Evolutionary conservation across 1,139 yeast genomes (phyloP).

Genomic region (Lodderomyces oxycetoniae): DNA sequence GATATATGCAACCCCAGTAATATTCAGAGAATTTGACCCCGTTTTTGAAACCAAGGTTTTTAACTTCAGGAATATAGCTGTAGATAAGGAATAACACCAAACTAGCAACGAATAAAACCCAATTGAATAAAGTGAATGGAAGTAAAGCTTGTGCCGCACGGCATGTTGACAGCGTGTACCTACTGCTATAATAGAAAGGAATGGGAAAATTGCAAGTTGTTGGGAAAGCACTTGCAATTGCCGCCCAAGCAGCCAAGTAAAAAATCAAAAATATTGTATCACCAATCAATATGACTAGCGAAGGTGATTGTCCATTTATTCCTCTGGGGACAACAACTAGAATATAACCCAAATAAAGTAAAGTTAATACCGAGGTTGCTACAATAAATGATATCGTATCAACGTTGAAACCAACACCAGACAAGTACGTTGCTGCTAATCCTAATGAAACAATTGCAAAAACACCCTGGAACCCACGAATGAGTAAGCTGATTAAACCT

Average conservation of each 20-base stretch:
- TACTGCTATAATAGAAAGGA: neutral
- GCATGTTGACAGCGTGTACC: slow-evolving; percentile 16
- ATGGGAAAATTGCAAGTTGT: slow-evolving; percentile 14
- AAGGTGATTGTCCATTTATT: slow-evolving; percentile 12
- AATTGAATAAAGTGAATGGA: slow-evolving; percentile 27
- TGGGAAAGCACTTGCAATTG: slow-evolving; percentile 24
- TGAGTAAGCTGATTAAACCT: slow-evolving; percentile 4
- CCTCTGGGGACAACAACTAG: slow-evolving; percentile 13
- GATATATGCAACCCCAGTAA: slow-evolving; percentile 12
- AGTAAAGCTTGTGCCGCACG: slow-evolving; percentile 24
- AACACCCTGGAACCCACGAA: slow-evolving; percentile 19
- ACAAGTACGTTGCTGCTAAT: slow-evolving; percentile 23
- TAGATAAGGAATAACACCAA: slow-evolving; percentile 20
- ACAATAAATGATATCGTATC: slow-evolving; percentile 19
- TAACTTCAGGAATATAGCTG: slow-evolving; percentile 21
- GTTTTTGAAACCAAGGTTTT: slow-evolving; percentile 7
- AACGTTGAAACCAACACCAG: slow-evolving; percentile 7
- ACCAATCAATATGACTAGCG: slow-evolving; percentile 16
- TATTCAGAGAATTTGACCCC: slow-evolving; percentile 6
- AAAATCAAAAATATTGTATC: slow-evolving; percentile 23
- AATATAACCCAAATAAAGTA: slow-evolving; percentile 23
- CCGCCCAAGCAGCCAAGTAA: slow-evolving; percentile 25
- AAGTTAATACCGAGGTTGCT: slow-evolving; percentile 20
- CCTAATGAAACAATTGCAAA: slow-evolving; percentile 24
- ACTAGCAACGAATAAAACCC: slow-evolving; percentile 24